A percentile compares a stretch with the other conserved stretches of the same genome.
phyloP scores from a whole-genome alignment of 169 alveolate species.

The Eimeria acervulina region DNA sequence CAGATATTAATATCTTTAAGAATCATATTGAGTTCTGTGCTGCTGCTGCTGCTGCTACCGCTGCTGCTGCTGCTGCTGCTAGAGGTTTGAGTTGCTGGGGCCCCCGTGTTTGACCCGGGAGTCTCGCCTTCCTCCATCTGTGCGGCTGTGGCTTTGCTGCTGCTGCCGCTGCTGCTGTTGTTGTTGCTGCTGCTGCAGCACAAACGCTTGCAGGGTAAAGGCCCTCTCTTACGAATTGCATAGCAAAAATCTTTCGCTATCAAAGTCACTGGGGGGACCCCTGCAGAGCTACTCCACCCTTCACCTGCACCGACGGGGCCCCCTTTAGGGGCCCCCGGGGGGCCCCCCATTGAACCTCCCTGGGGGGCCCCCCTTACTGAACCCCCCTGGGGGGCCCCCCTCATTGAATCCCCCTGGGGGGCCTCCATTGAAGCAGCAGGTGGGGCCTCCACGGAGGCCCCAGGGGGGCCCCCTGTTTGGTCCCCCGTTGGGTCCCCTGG shows the following conservation, averaged over 20 bases:
- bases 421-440: neutral
- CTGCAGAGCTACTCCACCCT: constrained; percentile 13
- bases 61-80: neutral
- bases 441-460: too few relatives aligned
- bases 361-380: neutral
- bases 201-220: neutral
- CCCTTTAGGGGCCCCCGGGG: neutral
- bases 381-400: too few relatives aligned
- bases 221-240: constrained; percentile 24
- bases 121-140: neutral
- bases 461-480: too few relatives aligned
- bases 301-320: neutral
- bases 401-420: neutral
- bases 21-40: constrained; percentile 13
- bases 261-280: constrained; percentile 26
- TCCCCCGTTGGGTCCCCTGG: too few relatives aligned
- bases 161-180: neutral
- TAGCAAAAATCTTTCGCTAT: constrained; percentile 56
- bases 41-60: neutral
- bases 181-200: neutral
- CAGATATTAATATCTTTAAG: constrained; percentile 52
- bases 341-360: neutral
- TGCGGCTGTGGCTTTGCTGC: neutral
- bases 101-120: neutral
- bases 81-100: neutral